Percentiles rank a stretch among this genome's conserved stretches.
Conservation (phyloP, 2,329 filamentous ascomycete species). For the Emydomyces testavorans region DNA sequence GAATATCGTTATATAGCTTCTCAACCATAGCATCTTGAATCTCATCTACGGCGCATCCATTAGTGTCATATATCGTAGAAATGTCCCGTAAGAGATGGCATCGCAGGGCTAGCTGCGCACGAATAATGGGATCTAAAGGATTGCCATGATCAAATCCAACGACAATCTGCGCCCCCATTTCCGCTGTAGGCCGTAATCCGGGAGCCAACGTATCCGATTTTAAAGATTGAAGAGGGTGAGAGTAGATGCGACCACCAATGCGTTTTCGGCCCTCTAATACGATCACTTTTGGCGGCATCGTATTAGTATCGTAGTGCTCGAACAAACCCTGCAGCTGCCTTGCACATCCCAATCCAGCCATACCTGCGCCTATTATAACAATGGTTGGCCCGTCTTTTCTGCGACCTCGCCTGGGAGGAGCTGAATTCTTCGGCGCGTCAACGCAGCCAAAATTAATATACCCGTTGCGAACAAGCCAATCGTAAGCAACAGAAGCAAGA, state of each 20-base stretch:
- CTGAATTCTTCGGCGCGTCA: conserved; percentile 46
- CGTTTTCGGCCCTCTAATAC: conserved; percentile 77
- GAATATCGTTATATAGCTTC: conserved; percentile 84
- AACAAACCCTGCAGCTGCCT: conserved; percentile 83
- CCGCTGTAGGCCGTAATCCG: conserved; percentile 61
- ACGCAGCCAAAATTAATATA: conserved; percentile 97
- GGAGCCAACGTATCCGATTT: conserved; percentile 41
- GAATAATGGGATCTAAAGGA: conserved; percentile 78
- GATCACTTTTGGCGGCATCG: conserved; percentile 58
- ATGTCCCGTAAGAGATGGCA: conserved; percentile 71
- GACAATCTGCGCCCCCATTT: conserved; percentile 97
- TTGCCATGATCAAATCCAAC: conserved; percentile 95
- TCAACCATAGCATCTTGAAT: conserved; percentile 72
- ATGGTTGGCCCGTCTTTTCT: conserved; percentile 55
- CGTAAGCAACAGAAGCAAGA: conserved; percentile 74
- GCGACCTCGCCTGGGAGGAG: conserved; percentile 32
- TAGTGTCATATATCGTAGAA: conserved; percentile 75
- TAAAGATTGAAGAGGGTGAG: conserved; percentile 56
- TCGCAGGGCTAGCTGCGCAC: conserved; percentile 75
- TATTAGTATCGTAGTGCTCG: conserved; percentile 61
- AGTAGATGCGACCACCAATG: conserved; percentile 88
- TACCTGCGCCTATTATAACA: conserved; percentile 82
- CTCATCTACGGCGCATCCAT: conserved; percentile 56
- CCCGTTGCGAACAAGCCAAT: conserved; percentile 81
- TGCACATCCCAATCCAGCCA: conserved; percentile 83